Conservation (phyloP, 2,329 filamentous ascomycete genomes). For the Alternaria tenuissima region DNA sequence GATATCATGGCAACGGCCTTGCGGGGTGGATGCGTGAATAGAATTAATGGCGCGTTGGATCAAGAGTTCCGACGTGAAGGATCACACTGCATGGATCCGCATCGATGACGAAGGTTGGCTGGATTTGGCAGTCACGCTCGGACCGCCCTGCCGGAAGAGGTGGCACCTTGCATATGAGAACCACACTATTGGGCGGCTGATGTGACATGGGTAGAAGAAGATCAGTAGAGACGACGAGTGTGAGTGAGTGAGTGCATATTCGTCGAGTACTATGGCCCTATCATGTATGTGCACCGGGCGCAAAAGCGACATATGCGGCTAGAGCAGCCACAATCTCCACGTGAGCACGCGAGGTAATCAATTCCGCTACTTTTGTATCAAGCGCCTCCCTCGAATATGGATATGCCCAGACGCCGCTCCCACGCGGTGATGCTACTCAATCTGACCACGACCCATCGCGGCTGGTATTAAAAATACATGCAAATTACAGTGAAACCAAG, state of each 20-base stretch:
- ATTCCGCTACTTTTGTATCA: constrained; percentile 25
- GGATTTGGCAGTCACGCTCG: constrained; percentile 3
- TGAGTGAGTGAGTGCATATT: neutral
- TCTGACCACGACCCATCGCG: constrained; percentile 31
- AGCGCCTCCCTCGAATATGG: constrained; percentile 16
- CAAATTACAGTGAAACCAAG: constrained; percentile 37
- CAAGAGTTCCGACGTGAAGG: neutral
- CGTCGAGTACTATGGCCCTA: neutral
- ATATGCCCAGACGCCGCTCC: constrained; percentile 37
- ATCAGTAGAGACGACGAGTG: neutral
- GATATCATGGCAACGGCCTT: neutral
- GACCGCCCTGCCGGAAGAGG: neutral
- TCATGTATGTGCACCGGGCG: neutral
- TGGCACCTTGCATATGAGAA: constrained; percentile 2
- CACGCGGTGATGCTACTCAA: constrained; percentile 41
- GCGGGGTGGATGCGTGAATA: neutral
- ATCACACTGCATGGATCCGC: constrained; percentile 6
- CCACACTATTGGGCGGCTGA: neutral
- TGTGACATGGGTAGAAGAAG: neutral
- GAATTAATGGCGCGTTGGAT: constrained; percentile 1
- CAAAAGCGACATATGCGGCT: constrained; percentile 13
- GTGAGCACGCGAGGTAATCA: constrained; percentile 16
- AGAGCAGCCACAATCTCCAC: constrained; percentile 14
- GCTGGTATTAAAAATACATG: constrained; percentile 48
- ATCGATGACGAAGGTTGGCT: constrained; percentile 9